Percentiles rank a stretch among this genome's conserved stretches.
Conservation (phyloP, 495 filamentous ascomycete genomes). For the Aspergillus cristatus region DNA sequence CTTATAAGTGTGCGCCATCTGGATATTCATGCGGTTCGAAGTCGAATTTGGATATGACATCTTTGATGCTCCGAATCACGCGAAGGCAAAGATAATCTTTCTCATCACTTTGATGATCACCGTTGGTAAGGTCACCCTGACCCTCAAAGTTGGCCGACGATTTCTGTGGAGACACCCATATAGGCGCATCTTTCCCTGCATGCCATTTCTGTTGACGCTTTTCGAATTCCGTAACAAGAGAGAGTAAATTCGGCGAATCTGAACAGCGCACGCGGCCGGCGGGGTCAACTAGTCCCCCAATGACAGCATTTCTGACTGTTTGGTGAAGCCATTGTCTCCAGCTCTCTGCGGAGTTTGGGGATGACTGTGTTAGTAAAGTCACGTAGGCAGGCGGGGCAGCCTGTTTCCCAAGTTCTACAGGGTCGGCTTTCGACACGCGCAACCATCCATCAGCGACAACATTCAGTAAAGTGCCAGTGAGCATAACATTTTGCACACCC, state of each 20-base stretch:
- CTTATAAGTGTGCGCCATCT: slow-evolving; percentile 10
- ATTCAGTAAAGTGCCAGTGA: slow-evolving; percentile 54
- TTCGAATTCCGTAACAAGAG: slow-evolving; percentile 32
- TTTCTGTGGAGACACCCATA: slow-evolving; percentile 3
- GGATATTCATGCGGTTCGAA: slow-evolving; percentile 35
- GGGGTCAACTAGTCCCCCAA: slow-evolving; percentile 21
- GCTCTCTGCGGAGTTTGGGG: slow-evolving; percentile 15
- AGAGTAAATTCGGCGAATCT: slow-evolving; percentile 22
- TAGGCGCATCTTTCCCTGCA: slow-evolving; percentile 17
- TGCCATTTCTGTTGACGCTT: slow-evolving; percentile 36
- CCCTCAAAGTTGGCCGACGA: slow-evolving; percentile 2
- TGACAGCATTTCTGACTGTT: slow-evolving; percentile 28
- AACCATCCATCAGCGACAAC: slow-evolving; percentile 51
- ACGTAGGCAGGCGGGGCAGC: slow-evolving; percentile 24
- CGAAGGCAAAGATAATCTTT: slow-evolving; percentile 29
- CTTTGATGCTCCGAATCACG: slow-evolving; percentile 28
- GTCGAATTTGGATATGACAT: slow-evolving; percentile 31
- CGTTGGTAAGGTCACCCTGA: too few relatives aligned
- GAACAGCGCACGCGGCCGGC: slow-evolving; percentile 15
- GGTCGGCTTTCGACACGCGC: slow-evolving; percentile 26
- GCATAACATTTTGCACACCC: slow-evolving; percentile 55
- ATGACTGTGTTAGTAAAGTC: slow-evolving; percentile 16
- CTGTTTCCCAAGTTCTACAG: slow-evolving; percentile 27
- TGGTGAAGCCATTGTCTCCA: slow-evolving; percentile 34
- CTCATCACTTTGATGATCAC: slow-evolving; percentile 12